Evolutionary conservation across 352 stramenopile species (phyloP), one percentile per base, ranked within the genome.

Genomic region (Globisporangium emineosum): DNA sequence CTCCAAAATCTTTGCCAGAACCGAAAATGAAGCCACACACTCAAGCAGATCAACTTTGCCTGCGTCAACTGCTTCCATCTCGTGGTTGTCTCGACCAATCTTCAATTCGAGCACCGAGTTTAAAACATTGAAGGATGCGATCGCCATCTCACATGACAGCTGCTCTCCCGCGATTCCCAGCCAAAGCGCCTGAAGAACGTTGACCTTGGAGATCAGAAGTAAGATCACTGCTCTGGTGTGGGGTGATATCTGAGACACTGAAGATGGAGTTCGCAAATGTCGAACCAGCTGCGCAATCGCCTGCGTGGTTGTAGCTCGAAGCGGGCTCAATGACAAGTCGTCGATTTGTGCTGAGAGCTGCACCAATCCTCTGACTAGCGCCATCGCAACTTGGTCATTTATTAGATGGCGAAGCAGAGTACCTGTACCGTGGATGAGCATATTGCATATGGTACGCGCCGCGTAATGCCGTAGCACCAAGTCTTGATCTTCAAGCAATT

Each of bases 21-120:
- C 67, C 0, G 62, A 30, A n/a, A 87, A 69, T 0, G 62, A 60
- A 5, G 78, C 54, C 19, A 80, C 50, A 25, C 73, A 71, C 32
- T 81, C 75, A 7, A 90, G 53, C 3, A 92, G 50, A 6, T 75
- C 45, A 0, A 42, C 49, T 27, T 71, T 76, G 19, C 72, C 75
- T 13, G 67, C 57, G 40, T 76, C 73, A 12, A 86, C 70, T 3
- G 64, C 62, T 58, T 71, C 52, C 32, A 55, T 29, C 15, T 82
- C 70, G 25, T 19, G 8, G 5, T 33, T 52, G 3, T 52, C 59
- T 13, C 59, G 45, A 21, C 69, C 59, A 10, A 82, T 12, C 30
- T 79, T 81, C 29, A 76, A 77, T 47, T 89, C 81, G 3, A 94
- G 66, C 49, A 83, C 83, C 23, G 70, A 52, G 43, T 89, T 94